Base-by-base conservation (phyloP, 352 stramenopile genomes). In the Halophytophthora batemanensis region DNA sequence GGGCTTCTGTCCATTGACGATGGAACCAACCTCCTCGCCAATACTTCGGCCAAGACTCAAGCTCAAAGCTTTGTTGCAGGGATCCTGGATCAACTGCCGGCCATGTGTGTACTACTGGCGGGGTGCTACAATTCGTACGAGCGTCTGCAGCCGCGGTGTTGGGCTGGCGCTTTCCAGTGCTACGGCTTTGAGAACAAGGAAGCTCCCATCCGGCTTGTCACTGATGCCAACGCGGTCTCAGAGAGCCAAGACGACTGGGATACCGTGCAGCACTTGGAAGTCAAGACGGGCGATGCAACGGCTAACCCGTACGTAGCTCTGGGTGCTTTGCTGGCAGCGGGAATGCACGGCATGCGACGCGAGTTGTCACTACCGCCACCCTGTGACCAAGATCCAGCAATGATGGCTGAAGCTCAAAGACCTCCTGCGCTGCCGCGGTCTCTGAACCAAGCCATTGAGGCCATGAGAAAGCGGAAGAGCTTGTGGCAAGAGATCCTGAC, bases 101-200 rank as follows among this genome's bases (percentile, higher is more conserved):
- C 42, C 14, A 34, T 48, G 19, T 31, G 19, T 36, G 14, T 48
- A 19, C 42, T 48, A 22, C n/a, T 48, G 19, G 42, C 42, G 18
- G 6, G 31, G 4, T 28, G 13, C 7, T 28, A 18, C 18, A 51
- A 51, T 29, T 51, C 45, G 1, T 72, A 66, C 48, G 59, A 65
- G 4, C 50, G 64, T 1, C 43, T 72, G 11, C 59, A 65, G 42
- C 64, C 64, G 18, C 19, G 57, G 5, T 69, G 64, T 44, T 72
- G 64, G 64, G 64, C 64, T 0, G 59, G 64, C 0, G 59, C 64
- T 18, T 63, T 53, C 37, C 50, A 54, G n/a, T 72, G 64, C 64
- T 66, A 66, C 41, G 64, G 64, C 17, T 72, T 60, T 44, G 64
- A 72, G 44, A 72, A 72, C 55, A 45, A 51, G 2, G 62, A 71